Evolutionary conservation across 2,329 filamentous ascomycete species (phyloP), one percentile per base, ranked within the genome.

Genomic region (Zasmidium cellare): DNA sequence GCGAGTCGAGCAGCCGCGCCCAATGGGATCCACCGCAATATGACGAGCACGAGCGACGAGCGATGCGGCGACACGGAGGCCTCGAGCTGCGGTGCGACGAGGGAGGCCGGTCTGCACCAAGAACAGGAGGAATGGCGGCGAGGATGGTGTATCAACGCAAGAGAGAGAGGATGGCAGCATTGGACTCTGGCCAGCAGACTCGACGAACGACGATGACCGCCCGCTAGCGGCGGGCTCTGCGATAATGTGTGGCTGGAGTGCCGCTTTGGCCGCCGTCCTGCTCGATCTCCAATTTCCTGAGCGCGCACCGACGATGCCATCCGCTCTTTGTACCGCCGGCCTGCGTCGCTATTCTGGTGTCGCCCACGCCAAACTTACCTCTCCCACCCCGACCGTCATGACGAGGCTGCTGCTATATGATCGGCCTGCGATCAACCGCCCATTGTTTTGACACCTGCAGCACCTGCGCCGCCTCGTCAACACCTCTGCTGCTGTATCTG

Each of bases 201-300:
- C 35, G 35, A 41, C 16, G 35, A 47, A 49, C 47, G 9, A 12
- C 47, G 46, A 14, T 14, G 46, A 19, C 12, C 46, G 20, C 19
- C 45, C 45, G 23, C 47, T 23, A 7, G 6, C 23, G 23, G 25
- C 25, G 25, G 25, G 25, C 25, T 28, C 22, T 49, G 22, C 11
- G n/a, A 25, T 49, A 49, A 49, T 49, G 24, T 25, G 47, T 49
- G 47, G 47, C 47, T 49, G 47, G 47, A 49, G n/a, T 11, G 35
- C 35, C 35, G 35, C 35, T 41, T 5, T 9, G 35, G 35, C n/a
- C 35, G 25, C 47, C 47, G 28, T 22, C 20, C 28, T 49, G 6
- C 23, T 18, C 22, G 7, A 25, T 24, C 47, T 24, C 47, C 47
- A 49, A 49, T 49, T 28, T 49, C 47, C 47, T 16, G 47, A 5